These are phyloP conservation scores for Xylaria sp. DNA, from an alignment of 2,329 filamentous ascomycete species.

Conservation along the genomic window DNA sequence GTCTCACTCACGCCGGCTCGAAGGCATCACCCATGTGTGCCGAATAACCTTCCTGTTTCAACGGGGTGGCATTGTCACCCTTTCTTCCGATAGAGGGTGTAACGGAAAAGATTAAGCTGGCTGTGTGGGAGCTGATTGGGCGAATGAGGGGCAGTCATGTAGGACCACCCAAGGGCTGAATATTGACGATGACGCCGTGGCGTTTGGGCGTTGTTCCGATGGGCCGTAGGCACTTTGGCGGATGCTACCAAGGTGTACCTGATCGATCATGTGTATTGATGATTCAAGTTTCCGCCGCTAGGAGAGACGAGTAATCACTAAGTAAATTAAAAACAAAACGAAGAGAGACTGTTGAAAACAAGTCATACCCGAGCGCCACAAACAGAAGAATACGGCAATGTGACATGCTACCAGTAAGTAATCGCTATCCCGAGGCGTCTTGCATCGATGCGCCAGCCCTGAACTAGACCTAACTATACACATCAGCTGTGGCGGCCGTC, in stretches of 20 bases:
- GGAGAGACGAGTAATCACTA: background rate
- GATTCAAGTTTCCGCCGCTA: slow-evolving; percentile 6
- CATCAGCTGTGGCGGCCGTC: slow-evolving; percentile 13
- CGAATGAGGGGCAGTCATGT: background rate
- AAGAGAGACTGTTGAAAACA: background rate
- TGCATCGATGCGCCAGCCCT: slow-evolving; percentile 3
- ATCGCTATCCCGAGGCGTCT: background rate
- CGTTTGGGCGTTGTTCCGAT: slow-evolving; percentile 24
- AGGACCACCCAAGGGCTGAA: slow-evolving; percentile 23
- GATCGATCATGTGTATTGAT: slow-evolving; percentile 7
- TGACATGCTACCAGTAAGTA: background rate
- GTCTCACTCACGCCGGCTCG: background rate
- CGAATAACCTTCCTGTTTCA: slow-evolving; percentile 8
- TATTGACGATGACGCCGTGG: slow-evolving; percentile 32
- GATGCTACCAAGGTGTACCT: slow-evolving; percentile 3
- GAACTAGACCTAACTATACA: slow-evolving; percentile 11
- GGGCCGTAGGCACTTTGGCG: slow-evolving; percentile 17
- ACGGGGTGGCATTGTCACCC: slow-evolving; percentile 14
- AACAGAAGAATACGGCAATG: background rate
- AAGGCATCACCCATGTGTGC: background rate
- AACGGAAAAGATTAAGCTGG: slow-evolving; percentile 7
- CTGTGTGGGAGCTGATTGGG: slow-evolving; percentile 28
- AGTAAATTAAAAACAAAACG: background rate
- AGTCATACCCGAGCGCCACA: background rate
- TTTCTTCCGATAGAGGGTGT: slow-evolving; percentile 24